Percentiles rank a stretch among this genome's conserved stretches.
phyloP scores from a whole-genome alignment of 2,329 filamentous ascomycete species.

The Rhinocladiella similis region DNA sequence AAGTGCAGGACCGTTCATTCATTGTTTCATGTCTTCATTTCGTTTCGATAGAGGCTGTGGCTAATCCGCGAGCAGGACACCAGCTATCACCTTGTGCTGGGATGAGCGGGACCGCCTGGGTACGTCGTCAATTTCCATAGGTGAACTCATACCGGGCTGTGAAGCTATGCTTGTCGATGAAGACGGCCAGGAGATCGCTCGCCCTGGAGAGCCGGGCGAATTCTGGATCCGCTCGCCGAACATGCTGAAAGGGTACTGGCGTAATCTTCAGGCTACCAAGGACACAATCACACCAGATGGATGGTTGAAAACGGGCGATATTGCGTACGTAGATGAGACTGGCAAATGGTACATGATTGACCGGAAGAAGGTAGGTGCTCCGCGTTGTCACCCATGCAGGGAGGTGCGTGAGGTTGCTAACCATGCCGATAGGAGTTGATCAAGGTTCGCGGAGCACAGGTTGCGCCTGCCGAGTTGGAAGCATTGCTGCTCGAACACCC shows the following conservation, averaged over 20 bases:
- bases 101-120: slow-evolving; percentile 55
- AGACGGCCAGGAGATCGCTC: slow-evolving; percentile 69
- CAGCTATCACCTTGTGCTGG: slow-evolving; percentile 61
- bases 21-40: too few species aligned
- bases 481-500: slow-evolving; percentile 46
- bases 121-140: slow-evolving; percentile 64
- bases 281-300: slow-evolving; percentile 77
- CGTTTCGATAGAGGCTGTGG: too few species aligned
- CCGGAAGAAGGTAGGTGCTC: slow-evolving; percentile 73
- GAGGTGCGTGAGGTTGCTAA: too few species aligned
- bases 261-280: slow-evolving; percentile 81
- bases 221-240: slow-evolving; percentile 80
- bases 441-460: slow-evolving; percentile 58
- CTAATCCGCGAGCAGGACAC: slow-evolving; percentile 1
- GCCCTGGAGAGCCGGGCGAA: slow-evolving; percentile 75
- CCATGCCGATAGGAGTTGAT: slow-evolving; percentile 35
- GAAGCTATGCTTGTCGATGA: slow-evolving; percentile 66
- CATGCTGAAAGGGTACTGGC: slow-evolving; percentile 75
- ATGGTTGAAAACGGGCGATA: slow-evolving; percentile 97
- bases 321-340: slow-evolving; percentile 79
- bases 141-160: slow-evolving; percentile 65
- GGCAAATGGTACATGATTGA: slow-evolving; percentile 88
- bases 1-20: slow-evolving; percentile 24
- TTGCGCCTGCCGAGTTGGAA: slow-evolving; percentile 51
- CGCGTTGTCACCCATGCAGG: slow-evolving; percentile 43